A percentile compares a stretch with the other conserved stretches of the same genome.
Conservation (phyloP, 2,329 filamentous ascomycete genomes). For the Lasiodiplodia hormozganensis region DNA sequence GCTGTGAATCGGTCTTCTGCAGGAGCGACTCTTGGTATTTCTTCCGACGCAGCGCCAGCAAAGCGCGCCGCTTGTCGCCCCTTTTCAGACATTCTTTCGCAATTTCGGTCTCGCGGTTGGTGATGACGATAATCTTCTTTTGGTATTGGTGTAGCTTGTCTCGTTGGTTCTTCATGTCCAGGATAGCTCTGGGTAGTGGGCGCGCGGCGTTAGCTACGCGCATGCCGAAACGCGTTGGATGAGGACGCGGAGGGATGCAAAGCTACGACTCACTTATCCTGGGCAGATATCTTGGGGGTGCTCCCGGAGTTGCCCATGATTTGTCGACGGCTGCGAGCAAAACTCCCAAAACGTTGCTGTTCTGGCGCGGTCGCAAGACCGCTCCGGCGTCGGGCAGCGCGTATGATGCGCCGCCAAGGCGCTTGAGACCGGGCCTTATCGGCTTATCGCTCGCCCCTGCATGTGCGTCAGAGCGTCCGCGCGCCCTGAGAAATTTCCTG, state of each 20-base stretch:
- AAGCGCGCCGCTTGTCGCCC: slow-evolving; percentile 80
- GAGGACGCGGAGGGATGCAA: slow-evolving; percentile 30
- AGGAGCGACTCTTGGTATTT: slow-evolving; percentile 96
- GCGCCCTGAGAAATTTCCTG: slow-evolving; percentile 5
- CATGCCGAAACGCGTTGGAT: not conserved
- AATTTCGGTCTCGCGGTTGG: slow-evolving; percentile 84
- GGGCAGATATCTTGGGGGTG: slow-evolving; percentile 71
- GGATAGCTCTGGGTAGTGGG: slow-evolving; percentile 74
- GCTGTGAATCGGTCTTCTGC: slow-evolving; percentile 86
- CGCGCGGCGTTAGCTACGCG: slow-evolving; percentile 27
- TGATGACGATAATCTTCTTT: slow-evolving; percentile 84
- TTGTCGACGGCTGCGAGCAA: slow-evolving; percentile 26
- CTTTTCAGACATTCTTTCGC: slow-evolving; percentile 81
- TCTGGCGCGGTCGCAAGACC: slow-evolving; percentile 20
- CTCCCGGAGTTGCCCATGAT: slow-evolving; percentile 71
- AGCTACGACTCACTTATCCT: slow-evolving; percentile 76
- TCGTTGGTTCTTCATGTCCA: slow-evolving; percentile 96
- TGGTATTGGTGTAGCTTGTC: slow-evolving; percentile 98
- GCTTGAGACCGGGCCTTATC: slow-evolving; percentile 6
- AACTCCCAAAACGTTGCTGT: slow-evolving; percentile 20
- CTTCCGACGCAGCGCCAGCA: slow-evolving; percentile 89
- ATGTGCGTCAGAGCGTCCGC: slow-evolving; percentile 3
- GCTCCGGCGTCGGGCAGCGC: slow-evolving; percentile 4
- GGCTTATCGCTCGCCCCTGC: slow-evolving; percentile 14
- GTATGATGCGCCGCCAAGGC: slow-evolving; percentile 22